A percentile compares a stretch with the other conserved stretches of the same genome.
Conservation (phyloP, 2,329 filamentous ascomycete genomes). For the Phaeosphaeria sp. region DNA sequence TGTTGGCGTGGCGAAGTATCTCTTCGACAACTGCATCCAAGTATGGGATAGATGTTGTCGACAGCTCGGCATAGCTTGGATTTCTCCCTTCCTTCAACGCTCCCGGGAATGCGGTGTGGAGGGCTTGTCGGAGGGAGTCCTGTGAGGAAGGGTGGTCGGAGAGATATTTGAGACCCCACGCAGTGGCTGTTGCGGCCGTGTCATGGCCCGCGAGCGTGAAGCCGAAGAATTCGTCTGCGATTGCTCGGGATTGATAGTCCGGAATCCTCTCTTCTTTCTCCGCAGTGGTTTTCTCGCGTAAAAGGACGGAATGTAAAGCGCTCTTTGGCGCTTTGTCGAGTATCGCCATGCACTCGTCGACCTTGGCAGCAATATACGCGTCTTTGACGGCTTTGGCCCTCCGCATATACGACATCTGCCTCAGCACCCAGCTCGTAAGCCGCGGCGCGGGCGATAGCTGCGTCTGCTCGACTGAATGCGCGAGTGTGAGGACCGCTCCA, state of each 20-base stretch:
- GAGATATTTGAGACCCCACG: conserved; percentile 6
- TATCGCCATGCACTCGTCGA: neutral
- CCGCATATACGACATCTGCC: conserved; percentile 10
- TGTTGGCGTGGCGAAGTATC: conserved; percentile 4
- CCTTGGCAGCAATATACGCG: conserved; percentile 2
- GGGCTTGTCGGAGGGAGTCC: neutral
- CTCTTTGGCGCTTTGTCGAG: neutral
- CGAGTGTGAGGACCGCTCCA: conserved; percentile 4
- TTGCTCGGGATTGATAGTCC: conserved; percentile 4
- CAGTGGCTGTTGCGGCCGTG: neutral
- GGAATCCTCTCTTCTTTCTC: conserved; percentile 4
- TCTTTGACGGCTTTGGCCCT: conserved; percentile 7
- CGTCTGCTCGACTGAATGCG: conserved; percentile 9
- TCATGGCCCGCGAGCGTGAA: conserved; percentile 11
- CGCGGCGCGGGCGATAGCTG: conserved; percentile 5
- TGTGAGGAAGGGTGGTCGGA: conserved; percentile 1
- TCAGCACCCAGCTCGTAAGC: conserved; percentile 8
- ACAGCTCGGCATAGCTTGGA: conserved; percentile 3
- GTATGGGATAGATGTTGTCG: conserved; percentile 3
- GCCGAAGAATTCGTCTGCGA: conserved; percentile 10
- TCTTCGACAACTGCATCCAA: conserved; percentile 8
- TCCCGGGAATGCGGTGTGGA: neutral
- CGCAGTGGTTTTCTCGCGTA: conserved; percentile 1
- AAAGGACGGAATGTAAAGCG: conserved; percentile 4
- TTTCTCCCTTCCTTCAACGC: neutral